Percentiles rank a stretch among this genome's conserved stretches.
Conservation (phyloP, 75 land plant genomes). For the Pinus albicaulis region DNA sequence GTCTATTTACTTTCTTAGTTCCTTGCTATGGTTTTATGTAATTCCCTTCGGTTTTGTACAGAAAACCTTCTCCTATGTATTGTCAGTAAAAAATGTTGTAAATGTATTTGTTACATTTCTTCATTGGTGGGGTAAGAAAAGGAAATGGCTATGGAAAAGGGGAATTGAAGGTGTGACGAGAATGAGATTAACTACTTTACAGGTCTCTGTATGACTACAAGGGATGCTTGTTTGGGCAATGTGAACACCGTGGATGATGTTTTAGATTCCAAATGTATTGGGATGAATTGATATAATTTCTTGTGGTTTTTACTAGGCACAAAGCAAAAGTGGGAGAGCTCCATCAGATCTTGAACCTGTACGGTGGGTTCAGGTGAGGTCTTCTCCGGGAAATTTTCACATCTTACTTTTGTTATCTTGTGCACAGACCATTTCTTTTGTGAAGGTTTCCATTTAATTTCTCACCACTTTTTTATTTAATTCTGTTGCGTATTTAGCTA, state of each 20-base stretch:
- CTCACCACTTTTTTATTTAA: background rate
- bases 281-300: background rate
- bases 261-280: background rate
- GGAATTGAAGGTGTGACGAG: background rate
- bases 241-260: background rate
- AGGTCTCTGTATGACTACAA: too few species aligned
- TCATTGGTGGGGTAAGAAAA: background rate
- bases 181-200: background rate
- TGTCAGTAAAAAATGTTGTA: background rate
- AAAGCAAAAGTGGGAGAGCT: constrained; percentile 61
- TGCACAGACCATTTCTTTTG: background rate
- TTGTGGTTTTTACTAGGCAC: constrained; percentile 47
- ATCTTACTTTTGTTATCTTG: background rate
- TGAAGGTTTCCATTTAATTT: background rate
- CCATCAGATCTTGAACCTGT: constrained; percentile 62
- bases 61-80: background rate
- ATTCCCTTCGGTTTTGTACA: background rate
- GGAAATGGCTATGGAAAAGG: background rate
- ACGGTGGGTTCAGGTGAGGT: constrained; percentile 84
- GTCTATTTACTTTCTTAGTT: too few species aligned
- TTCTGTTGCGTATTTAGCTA: background rate
- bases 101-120: background rate
- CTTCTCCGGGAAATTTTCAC: background rate
- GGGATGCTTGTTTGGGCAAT: background rate
- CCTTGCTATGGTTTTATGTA: too few species aligned